A percentile compares a stretch with the other conserved stretches of the same genome.
Evolutionary conservation across 2,329 filamentous ascomycete species (phyloP).

Genomic region (Colletotrichum echinochloae): DNA sequence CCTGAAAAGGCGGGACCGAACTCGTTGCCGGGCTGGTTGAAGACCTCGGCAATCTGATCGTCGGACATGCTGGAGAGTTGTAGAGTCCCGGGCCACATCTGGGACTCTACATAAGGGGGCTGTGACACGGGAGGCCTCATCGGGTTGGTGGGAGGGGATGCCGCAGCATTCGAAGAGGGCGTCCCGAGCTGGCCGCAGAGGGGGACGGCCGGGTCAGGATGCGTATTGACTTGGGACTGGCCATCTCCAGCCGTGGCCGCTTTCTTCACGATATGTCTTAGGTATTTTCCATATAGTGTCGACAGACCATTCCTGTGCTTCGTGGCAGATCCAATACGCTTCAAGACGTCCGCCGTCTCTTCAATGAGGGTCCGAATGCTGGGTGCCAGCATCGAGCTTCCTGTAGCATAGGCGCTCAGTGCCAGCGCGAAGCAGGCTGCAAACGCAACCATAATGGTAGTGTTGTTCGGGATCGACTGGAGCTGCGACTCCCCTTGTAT

Average conservation of each 20-base stretch:
- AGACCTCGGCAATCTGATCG: constrained; percentile 74
- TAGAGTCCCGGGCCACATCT: constrained; percentile 62
- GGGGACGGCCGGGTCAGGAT: constrained; percentile 4
- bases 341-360: constrained; percentile 75
- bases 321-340: constrained; percentile 75
- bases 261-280: constrained; percentile 58
- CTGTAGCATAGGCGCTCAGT: constrained; percentile 69
- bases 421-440: constrained; percentile 77
- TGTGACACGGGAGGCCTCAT: constrained; percentile 43
- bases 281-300: constrained; percentile 59
- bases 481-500: constrained; percentile 78
- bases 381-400: constrained; percentile 69
- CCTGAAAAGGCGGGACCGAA: constrained; percentile 67
- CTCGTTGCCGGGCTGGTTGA: constrained; percentile 71
- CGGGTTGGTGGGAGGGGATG: constrained; percentile 29
- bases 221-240: constrained; percentile 23
- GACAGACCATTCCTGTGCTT: constrained; percentile 76
- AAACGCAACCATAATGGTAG: constrained; percentile 82
- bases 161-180: constrained; percentile 22
- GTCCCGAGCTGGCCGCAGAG: constrained; percentile 27
- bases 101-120: constrained; percentile 46
- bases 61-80: constrained; percentile 78
- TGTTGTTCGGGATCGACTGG: constrained; percentile 83
- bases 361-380: constrained; percentile 74
- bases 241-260: constrained; percentile 46